A percentile compares a stretch with the other conserved stretches of the same genome.
Evolutionary conservation across 1,139 yeast species (phyloP).

Genomic region (Kodamaea ohmeri): DNA sequence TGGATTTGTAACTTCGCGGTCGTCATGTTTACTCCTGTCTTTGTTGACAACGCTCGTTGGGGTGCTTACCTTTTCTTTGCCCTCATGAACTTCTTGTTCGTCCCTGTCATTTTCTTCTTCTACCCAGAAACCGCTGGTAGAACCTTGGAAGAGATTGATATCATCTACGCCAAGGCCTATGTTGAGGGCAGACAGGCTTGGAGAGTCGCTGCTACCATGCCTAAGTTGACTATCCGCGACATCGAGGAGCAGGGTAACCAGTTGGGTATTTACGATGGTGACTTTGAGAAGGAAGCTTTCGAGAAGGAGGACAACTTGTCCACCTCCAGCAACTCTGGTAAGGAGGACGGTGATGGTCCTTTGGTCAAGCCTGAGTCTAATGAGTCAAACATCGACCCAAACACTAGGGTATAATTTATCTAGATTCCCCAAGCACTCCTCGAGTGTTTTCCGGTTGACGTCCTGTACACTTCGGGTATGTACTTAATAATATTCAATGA

Average conservation of each 20-base stretch:
- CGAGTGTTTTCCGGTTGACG: too few relatives aligned
- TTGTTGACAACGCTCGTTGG: slow-evolving; percentile 41
- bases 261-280: slow-evolving; percentile 44
- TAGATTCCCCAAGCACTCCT: too few relatives aligned
- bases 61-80: slow-evolving; percentile 41
- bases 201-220: slow-evolving; percentile 52
- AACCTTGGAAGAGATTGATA: slow-evolving; percentile 40
- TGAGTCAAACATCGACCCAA: slow-evolving; percentile 11
- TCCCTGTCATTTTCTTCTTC: slow-evolving; percentile 28
- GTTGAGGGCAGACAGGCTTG: slow-evolving; percentile 46
- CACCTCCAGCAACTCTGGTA: slow-evolving; percentile 23
- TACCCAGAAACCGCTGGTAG: slow-evolving; percentile 34
- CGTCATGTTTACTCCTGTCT: slow-evolving; percentile 53
- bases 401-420: slow-evolving; percentile 10
- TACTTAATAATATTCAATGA: too few relatives aligned
- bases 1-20: slow-evolving; percentile 53
- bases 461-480: too few relatives aligned
- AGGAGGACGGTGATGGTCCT: slow-evolving; percentile 15
- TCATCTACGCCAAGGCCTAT: slow-evolving; percentile 46
- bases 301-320: slow-evolving; percentile 36
- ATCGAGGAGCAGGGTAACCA: slow-evolving; percentile 48
- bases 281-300: slow-evolving; percentile 40
- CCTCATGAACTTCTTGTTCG: slow-evolving; percentile 23
- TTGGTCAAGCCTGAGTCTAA: slow-evolving; percentile 8
- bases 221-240: slow-evolving; percentile 43